A percentile compares a stretch with the other conserved stretches of the same genome.
Conservation (phyloP, 352 stramenopile species). For the Discostella stelligera region DNA sequence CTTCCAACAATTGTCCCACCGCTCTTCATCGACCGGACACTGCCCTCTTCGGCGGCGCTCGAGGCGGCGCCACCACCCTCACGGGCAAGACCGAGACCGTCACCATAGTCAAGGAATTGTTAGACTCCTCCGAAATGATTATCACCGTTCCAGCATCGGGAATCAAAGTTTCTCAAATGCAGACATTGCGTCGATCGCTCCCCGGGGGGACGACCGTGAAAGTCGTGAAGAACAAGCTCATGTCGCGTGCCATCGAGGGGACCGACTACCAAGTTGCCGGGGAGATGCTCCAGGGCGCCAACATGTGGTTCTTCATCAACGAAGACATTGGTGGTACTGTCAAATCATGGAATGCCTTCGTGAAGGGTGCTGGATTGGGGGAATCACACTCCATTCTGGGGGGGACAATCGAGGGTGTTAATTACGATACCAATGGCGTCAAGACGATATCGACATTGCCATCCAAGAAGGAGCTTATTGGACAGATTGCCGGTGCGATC, state of each 20-base stretch:
- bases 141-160: constrained; percentile 73
- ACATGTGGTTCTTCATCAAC: constrained; percentile 87
- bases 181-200: constrained; percentile 73
- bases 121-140: constrained; percentile 80
- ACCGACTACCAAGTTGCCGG: constrained; percentile 68
- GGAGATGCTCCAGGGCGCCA: constrained; percentile 75
- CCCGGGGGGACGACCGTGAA: constrained; percentile 76
- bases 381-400: constrained; percentile 73
- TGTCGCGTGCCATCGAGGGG: constrained; percentile 77
- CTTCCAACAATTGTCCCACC: background rate
- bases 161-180: constrained; percentile 71
- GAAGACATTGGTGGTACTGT: constrained; percentile 82
- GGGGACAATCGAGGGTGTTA: constrained; percentile 77
- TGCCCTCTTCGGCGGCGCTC: constrained; percentile 60
- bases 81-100: constrained; percentile 71
- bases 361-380: constrained; percentile 72
- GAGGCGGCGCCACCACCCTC: constrained; percentile 65
- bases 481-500: constrained; percentile 80
- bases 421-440: constrained; percentile 77
- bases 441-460: constrained; percentile 82
- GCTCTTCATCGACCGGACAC: constrained; percentile 16
- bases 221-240: constrained; percentile 86
- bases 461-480: constrained; percentile 83
- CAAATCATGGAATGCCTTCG: constrained; percentile 78
- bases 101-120: constrained; percentile 59